A percentile compares a stretch with the other conserved stretches of the same genome.
phyloP scores from a whole-genome alignment of 1,284 basidiomycete genomes.

The Rhizoctonia solani region DNA sequence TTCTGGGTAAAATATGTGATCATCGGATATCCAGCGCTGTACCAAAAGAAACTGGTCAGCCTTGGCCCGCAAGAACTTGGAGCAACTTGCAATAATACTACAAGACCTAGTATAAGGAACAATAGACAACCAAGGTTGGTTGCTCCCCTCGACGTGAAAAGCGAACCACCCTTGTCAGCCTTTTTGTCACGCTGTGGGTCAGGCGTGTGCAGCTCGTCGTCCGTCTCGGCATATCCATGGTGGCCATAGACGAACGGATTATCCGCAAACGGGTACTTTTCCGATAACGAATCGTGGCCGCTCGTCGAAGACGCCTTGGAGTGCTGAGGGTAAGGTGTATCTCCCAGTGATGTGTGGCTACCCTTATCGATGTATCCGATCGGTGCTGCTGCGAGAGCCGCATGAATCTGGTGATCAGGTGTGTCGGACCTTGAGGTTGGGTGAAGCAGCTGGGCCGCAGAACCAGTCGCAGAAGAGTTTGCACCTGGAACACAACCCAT shows the following conservation, averaged over 20 bases:
- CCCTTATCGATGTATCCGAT: conserved; percentile 18
- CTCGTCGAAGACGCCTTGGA: background rate
- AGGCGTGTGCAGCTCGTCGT: conserved; percentile 49
- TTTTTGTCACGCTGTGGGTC: conserved; percentile 68
- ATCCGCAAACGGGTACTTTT: conserved; percentile 30
- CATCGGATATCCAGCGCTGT: conserved; percentile 50
- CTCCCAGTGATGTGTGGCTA: conserved; percentile 7
- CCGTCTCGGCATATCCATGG: conserved; percentile 17
- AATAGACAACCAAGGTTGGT: conserved; percentile 77
- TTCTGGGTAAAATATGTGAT: conserved; percentile 46
- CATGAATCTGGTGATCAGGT: conserved; percentile 13
- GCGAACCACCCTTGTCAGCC: conserved; percentile 60
- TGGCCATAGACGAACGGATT: conserved; percentile 25
- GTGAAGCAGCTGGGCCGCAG: conserved; percentile 24
- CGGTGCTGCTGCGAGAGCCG: conserved; percentile 21
- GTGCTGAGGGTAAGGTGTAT: conserved; percentile 18
- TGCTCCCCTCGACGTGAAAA: conserved; percentile 73
- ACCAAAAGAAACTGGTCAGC: background rate
- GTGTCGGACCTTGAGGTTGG: background rate
- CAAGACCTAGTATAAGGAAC: conserved; percentile 62
- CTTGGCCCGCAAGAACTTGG: no score
- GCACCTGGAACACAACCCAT: no score
- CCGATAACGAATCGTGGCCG: conserved; percentile 15
- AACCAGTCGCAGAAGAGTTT: conserved; percentile 11
- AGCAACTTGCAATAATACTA: conserved; percentile 77